A percentile compares a stretch with the other conserved stretches of the same genome.
These are phyloP conservation scores for Exidia glandulosa DNA, from an alignment of 768 basidiomycete genomes.

Conservation along the genomic window DNA sequence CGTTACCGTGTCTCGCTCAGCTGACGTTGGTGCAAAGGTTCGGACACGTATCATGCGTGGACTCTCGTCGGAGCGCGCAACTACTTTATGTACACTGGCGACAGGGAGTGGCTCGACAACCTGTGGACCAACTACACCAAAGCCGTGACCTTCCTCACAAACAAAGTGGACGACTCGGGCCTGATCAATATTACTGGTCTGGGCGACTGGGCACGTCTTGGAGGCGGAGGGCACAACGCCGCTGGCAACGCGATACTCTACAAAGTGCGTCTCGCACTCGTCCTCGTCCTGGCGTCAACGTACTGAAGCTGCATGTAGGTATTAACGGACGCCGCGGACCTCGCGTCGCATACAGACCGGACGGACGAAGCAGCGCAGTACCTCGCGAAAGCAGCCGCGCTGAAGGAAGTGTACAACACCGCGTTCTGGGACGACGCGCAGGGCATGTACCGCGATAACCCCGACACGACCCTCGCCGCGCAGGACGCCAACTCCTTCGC, in stretches of 20 bases:
- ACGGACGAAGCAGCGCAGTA: conserved; percentile 26
- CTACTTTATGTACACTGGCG: conserved; percentile 46
- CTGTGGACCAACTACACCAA: conserved; percentile 43
- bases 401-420: conserved; percentile 39
- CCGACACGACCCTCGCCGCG: conserved; percentile 38
- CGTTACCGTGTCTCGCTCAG: neutral
- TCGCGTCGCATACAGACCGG: conserved; percentile 31
- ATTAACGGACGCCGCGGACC: conserved; percentile 33
- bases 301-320: conserved; percentile 22
- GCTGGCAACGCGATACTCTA: conserved; percentile 48
- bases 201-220: conserved; percentile 45
- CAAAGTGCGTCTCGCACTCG: conserved; percentile 19
- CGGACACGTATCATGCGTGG: conserved; percentile 49
- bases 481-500: conserved; percentile 54
- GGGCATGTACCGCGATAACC: conserved; percentile 46
- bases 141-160: conserved; percentile 42
- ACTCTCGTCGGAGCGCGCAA: conserved; percentile 50
- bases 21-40: neutral
- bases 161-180: conserved; percentile 32
- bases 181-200: conserved; percentile 46
- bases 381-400: conserved; percentile 33
- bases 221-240: conserved; percentile 44
- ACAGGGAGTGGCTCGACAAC: conserved; percentile 35
- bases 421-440: conserved; percentile 38
- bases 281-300: neutral